Evolutionary conservation across 768 basidiomycete genomes (phyloP).

Genomic region (Termitomyces sp.): DNA sequence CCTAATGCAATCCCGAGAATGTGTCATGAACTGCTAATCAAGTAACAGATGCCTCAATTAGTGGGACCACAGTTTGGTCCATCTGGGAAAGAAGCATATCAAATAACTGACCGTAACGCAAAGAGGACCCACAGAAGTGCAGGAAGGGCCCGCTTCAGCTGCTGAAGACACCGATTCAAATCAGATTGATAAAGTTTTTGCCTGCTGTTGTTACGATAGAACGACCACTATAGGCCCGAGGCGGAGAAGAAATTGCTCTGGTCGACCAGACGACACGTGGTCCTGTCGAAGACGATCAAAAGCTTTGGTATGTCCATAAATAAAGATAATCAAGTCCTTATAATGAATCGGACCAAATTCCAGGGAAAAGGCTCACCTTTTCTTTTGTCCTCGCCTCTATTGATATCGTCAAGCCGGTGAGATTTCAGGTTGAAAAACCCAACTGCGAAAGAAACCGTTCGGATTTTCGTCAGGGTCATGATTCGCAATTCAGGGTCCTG

Average conservation of each 20-base stretch:
- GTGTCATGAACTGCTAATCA: conserved; percentile 20
- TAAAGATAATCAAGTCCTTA: conserved; percentile 6
- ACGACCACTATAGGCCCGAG: conserved; percentile 14
- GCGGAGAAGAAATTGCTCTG: conserved; percentile 14
- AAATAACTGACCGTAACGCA: conserved; percentile 4
- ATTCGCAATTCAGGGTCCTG: neutral
- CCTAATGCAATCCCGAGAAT: conserved; percentile 11
- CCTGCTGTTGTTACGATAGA: conserved; percentile 20
- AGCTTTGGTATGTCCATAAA: conserved; percentile 8
- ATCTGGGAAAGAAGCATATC: conserved; percentile 11
- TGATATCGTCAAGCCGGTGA: neutral
- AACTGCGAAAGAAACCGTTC: neutral
- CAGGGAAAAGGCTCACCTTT: neutral
- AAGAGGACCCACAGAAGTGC: conserved; percentile 4
- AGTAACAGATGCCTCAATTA: conserved; percentile 19
- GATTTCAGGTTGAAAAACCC: neutral
- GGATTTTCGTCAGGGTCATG: neutral
- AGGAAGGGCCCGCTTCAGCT: conserved; percentile 4
- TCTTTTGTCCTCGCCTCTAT: neutral
- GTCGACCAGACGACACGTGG: conserved; percentile 13
- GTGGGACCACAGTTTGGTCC: conserved; percentile 6
- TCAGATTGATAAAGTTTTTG: conserved; percentile 23
- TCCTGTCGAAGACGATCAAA: conserved; percentile 15
- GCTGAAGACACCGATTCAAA: conserved; percentile 11
- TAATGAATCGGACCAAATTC: conserved; percentile 2